phyloP scores from a whole-genome alignment of 805 yeast genomes.

The Wickerhamomyces ciferrii region DNA sequence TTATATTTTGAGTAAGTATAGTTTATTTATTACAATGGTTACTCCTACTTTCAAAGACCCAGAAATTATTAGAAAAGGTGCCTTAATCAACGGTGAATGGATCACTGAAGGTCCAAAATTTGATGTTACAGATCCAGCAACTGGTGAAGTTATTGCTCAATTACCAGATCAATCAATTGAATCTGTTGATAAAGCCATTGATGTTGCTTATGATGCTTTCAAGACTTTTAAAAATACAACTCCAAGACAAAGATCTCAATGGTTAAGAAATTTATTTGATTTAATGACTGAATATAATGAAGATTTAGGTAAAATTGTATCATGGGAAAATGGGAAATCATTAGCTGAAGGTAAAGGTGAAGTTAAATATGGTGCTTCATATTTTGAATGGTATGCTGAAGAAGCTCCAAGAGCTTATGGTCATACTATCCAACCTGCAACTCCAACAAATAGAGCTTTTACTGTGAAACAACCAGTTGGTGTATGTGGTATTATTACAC shows the following conservation, averaged over 20 bases:
- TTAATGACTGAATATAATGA: conserved; percentile 50
- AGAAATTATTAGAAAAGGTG: conserved; percentile 52
- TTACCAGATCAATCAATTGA: conserved; percentile 60
- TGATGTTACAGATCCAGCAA: conserved; percentile 74
- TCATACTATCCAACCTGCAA: conserved; percentile 49
- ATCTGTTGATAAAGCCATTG: conserved; percentile 51
- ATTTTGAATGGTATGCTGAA: conserved; percentile 84
- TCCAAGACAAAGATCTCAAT: conserved; percentile 43
- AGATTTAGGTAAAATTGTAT: conserved; percentile 49
- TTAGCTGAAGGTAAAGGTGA: conserved; percentile 50
- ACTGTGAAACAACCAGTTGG: conserved; percentile 60
- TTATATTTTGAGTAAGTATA: no score
- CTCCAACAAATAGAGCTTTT: conserved; percentile 43
- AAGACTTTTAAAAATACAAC: conserved; percentile 39
- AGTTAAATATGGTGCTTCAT: conserved; percentile 58
- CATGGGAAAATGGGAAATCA: conserved; percentile 61
- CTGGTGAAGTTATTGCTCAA: conserved; percentile 46
- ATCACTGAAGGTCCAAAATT: conserved; percentile 41
- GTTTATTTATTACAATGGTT: conserved; percentile 2
- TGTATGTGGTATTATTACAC: conserved; percentile 57
- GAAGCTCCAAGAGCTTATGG: conserved; percentile 56
- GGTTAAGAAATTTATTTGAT: conserved; percentile 44
- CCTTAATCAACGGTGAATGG: conserved; percentile 76
- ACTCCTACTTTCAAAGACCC: conserved; percentile 35
- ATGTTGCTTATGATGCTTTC: conserved; percentile 42